Evolutionary conservation across 305 asterid species (phyloP).

Genomic region (Fraxinus floribunda): DNA sequence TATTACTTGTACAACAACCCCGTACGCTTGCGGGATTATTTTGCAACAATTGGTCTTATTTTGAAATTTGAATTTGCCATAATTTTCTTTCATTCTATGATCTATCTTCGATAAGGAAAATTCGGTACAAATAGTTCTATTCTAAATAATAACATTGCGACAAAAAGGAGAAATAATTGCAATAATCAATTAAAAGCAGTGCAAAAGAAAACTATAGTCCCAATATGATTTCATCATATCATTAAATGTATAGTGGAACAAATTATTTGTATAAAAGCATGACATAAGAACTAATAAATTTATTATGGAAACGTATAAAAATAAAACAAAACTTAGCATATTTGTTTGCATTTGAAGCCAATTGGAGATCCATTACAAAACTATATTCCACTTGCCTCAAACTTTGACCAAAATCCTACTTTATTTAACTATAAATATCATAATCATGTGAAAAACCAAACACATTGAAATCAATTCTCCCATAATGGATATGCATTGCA

Average conservation of each 20-base stretch:
- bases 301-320: background rate
- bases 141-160: background rate
- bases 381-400: background rate
- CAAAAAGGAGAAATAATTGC: background rate
- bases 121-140: too few relatives aligned
- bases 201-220: background rate
- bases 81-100: background rate
- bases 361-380: constrained; percentile 1
- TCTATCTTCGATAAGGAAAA: too few relatives aligned
- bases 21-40: too few relatives aligned
- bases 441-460: background rate
- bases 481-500: constrained; percentile 1
- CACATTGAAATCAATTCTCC: background rate
- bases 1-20: too few relatives aligned
- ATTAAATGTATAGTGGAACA: background rate
- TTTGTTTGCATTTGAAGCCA: background rate
- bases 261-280: background rate
- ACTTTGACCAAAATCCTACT: background rate
- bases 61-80: background rate
- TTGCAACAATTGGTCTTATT: background rate
- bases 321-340: constrained; percentile 3
- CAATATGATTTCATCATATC: background rate
- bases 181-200: background rate
- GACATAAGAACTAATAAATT: background rate
- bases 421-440: background rate